These are phyloP conservation scores for Tricholoma sp. DNA, from an alignment of 768 basidiomycete genomes.

Conservation along the genomic window DNA sequence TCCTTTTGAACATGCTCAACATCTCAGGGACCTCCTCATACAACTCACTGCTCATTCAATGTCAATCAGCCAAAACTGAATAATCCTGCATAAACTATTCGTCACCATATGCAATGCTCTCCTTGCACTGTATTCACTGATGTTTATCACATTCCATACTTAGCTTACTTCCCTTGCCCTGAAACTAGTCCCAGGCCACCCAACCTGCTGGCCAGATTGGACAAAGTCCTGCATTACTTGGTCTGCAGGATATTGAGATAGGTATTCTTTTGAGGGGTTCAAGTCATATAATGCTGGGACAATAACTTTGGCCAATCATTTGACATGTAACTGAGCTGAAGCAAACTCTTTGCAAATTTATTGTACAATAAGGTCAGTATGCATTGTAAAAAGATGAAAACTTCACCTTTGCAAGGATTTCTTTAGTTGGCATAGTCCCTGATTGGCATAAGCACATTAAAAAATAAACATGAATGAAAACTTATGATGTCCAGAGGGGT, in stretches of 20 bases:
- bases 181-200: slow-evolving; percentile 55
- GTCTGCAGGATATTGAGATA: not conserved
- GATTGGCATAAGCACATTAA: not conserved
- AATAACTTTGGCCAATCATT: not conserved
- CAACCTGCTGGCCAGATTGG: slow-evolving; percentile 72
- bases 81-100: slow-evolving; percentile 83
- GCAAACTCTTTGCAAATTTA: not conserved
- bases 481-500: not conserved
- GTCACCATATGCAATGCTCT: slow-evolving; percentile 70
- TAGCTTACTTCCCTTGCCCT: slow-evolving; percentile 68
- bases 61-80: slow-evolving; percentile 49
- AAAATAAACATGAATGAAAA: not conserved
- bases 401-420: not conserved
- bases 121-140: slow-evolving; percentile 3
- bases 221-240: not conserved
- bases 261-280: not conserved
- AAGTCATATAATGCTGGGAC: not conserved
- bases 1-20: slow-evolving; percentile 52
- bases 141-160: slow-evolving; percentile 2
- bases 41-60: slow-evolving; percentile 66
- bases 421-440: not conserved
- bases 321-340: not conserved
- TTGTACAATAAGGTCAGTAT: not conserved
- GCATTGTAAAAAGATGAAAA: not conserved
- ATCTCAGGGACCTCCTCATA: slow-evolving; percentile 63